phyloP scores from a whole-genome alignment of 2,329 filamentous ascomycete genomes.

The Pseudogymnoascus sp. region DNA sequence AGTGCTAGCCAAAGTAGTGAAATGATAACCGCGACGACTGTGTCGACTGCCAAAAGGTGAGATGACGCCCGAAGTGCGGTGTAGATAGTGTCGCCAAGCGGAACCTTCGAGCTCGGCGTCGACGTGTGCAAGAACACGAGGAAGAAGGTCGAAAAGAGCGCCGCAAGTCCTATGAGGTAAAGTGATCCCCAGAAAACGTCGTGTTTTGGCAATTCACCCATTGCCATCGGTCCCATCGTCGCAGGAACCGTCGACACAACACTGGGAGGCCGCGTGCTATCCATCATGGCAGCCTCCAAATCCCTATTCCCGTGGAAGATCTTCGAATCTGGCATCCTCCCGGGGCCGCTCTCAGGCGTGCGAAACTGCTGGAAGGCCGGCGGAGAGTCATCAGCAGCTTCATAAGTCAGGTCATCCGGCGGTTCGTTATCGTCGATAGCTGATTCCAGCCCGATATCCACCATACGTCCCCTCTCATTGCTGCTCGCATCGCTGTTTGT shows the following conservation, averaged over 20 bases:
- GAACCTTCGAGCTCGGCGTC: constrained; percentile 55
- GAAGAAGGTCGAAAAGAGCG: constrained; percentile 79
- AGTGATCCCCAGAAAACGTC: constrained; percentile 89
- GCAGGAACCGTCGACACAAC: constrained; percentile 39
- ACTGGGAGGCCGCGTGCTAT: constrained; percentile 21
- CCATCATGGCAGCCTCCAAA: constrained; percentile 16
- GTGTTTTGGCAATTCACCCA: constrained; percentile 66
- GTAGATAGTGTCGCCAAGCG: constrained; percentile 89
- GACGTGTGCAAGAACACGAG: constrained; percentile 86
- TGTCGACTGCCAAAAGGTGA: constrained; percentile 83
- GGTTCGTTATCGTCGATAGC: constrained; percentile 51
- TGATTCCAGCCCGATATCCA: constrained; percentile 76
- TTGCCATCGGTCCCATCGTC: constrained; percentile 43
- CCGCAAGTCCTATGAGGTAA: constrained; percentile 75
- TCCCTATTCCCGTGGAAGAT: constrained; percentile 15
- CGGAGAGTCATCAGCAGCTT: constrained; percentile 44
- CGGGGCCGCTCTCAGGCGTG: constrained; percentile 21
- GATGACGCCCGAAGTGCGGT: constrained; percentile 79
- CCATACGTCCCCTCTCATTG: constrained; percentile 60
- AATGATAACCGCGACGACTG: constrained; percentile 78
- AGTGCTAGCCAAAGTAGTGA: constrained; percentile 86
- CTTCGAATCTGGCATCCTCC: constrained; percentile 24
- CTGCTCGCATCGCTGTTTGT: constrained; percentile 23
- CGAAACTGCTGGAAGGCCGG: constrained; percentile 54
- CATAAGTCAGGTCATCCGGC: constrained; percentile 50